These are phyloP conservation scores for Neurospora pannonica DNA, from an alignment of 495 filamentous ascomycete species.

Conservation along the genomic window DNA sequence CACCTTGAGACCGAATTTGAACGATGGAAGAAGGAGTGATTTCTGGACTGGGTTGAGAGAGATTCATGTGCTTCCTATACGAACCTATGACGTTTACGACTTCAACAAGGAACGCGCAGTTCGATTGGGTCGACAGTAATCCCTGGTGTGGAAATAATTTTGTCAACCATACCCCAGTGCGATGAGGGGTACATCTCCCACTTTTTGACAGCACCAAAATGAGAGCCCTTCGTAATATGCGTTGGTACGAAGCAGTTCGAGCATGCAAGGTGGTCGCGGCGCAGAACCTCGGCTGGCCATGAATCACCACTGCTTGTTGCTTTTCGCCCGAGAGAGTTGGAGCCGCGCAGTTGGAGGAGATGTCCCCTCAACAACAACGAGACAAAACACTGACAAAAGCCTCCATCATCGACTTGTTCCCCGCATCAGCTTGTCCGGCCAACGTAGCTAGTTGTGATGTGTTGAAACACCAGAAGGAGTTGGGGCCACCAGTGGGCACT, in stretches of 20 bases:
- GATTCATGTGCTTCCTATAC: background rate
- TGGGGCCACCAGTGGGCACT: background rate
- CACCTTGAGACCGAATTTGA: conserved; percentile 78
- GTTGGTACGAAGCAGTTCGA: background rate
- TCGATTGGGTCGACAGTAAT: background rate
- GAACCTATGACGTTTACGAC: background rate
- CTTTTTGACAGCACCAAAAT: background rate
- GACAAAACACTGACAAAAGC: background rate
- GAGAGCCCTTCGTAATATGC: background rate
- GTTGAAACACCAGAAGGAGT: background rate
- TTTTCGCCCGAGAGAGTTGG: background rate
- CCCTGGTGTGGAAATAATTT: background rate
- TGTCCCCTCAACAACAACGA: background rate
- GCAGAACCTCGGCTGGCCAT: background rate
- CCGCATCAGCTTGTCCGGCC: background rate
- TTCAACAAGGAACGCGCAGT: background rate
- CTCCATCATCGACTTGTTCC: background rate
- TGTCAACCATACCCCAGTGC: background rate
- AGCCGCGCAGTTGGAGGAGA: background rate
- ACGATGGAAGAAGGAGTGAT: conserved; percentile 62
- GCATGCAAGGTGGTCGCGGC: background rate
- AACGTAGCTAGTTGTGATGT: background rate
- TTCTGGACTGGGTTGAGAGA: background rate
- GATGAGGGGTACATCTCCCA: background rate
- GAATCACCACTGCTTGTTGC: background rate